phyloP scores from a whole-genome alignment of 176 grass and related monocot genomes.

The Aegilops sharonensis region DNA sequence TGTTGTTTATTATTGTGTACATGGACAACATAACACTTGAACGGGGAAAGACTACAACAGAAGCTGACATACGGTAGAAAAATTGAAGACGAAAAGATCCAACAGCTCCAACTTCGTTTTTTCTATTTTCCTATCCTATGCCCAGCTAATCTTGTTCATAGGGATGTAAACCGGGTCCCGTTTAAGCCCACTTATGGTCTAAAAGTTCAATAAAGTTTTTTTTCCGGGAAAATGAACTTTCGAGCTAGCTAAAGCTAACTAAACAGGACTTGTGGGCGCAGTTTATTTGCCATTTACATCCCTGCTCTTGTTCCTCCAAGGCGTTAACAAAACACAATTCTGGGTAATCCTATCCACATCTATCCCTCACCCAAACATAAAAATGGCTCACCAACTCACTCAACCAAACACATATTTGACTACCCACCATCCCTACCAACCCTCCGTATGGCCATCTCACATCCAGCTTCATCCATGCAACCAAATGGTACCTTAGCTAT shows the following conservation, averaged over 20 bases:
- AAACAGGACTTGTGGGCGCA: too few relatives aligned
- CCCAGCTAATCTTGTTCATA: too few relatives aligned
- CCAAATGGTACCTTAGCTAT: constrained; percentile 5
- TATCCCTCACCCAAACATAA: background rate
- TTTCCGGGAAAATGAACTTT: too few relatives aligned
- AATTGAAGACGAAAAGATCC: too few relatives aligned
- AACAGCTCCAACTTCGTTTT: too few relatives aligned
- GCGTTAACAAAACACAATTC: background rate
- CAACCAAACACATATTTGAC: background rate
- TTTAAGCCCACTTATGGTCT: too few relatives aligned
- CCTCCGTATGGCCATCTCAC: background rate
- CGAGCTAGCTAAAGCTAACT: too few relatives aligned
- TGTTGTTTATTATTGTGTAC: background rate
- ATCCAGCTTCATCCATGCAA: background rate
- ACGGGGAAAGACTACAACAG: too few relatives aligned
- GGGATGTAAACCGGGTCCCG: too few relatives aligned
- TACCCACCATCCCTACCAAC: background rate
- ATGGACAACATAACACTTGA: background rate
- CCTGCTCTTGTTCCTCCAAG: background rate
- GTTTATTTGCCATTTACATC: background rate
- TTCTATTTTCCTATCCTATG: too few relatives aligned
- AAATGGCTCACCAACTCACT: background rate
- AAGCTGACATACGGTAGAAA: too few relatives aligned
- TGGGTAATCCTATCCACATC: background rate
- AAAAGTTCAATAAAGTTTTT: too few relatives aligned